Evolutionary conservation across 2,329 filamentous ascomycete species (phyloP).

Genomic region (Capronia coronata): DNA sequence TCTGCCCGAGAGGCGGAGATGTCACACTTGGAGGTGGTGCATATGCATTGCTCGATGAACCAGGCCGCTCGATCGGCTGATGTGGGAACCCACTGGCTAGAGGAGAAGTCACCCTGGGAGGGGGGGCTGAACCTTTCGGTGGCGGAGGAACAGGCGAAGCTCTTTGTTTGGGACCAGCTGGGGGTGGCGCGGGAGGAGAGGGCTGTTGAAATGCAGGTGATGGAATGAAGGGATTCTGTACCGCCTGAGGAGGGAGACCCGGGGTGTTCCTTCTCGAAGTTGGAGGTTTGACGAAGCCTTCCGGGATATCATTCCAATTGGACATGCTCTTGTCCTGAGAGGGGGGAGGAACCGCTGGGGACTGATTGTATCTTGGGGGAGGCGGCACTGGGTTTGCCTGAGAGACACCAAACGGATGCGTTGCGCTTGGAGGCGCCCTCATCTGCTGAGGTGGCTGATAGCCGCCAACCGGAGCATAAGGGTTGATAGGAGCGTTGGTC

Average conservation of each 20-base stretch:
- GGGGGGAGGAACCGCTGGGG: conserved; percentile 58
- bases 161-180: conserved; percentile 54
- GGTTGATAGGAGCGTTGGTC: conserved; percentile 28
- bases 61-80: conserved; percentile 44
- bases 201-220: conserved; percentile 50
- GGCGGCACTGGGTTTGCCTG: conserved; percentile 47
- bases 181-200: conserved; percentile 51
- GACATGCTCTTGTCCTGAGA: conserved; percentile 64
- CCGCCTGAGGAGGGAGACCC: conserved; percentile 51
- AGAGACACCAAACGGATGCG: conserved; percentile 36
- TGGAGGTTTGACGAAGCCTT: conserved; percentile 68
- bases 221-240: conserved; percentile 62
- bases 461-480: conserved; percentile 39
- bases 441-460: conserved; percentile 53
- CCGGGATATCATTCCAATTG: conserved; percentile 92
- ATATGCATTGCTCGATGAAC: conserved; percentile 57
- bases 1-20: conserved; percentile 37
- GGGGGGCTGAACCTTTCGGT: conserved; percentile 68
- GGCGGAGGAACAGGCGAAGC: conserved; percentile 67
- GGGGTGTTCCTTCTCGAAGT: conserved; percentile 69
- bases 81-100: conserved; percentile 51
- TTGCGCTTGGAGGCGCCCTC: conserved; percentile 35
- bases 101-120: conserved; percentile 65
- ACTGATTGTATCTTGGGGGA: conserved; percentile 61
- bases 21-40: conserved; percentile 49